Evolutionary conservation across 2,329 filamentous ascomycete species (phyloP).

Genomic region (Calycina herbarum): DNA sequence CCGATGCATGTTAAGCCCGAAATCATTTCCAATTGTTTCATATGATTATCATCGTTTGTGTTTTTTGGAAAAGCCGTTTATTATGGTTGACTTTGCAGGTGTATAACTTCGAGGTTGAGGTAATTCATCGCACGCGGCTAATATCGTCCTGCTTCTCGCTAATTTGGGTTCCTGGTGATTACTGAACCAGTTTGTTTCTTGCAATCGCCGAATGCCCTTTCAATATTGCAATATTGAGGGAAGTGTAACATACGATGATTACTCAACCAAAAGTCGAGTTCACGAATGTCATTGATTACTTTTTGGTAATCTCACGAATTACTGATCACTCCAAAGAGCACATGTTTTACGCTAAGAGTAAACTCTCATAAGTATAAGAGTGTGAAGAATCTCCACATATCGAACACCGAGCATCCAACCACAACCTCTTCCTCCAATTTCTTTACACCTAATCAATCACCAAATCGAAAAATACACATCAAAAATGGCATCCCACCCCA

Average conservation of each 20-base stretch:
- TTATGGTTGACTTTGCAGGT: too few relatives aligned
- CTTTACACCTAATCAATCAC: not conserved
- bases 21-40: too few relatives aligned
- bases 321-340: not conserved
- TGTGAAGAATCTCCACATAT: not conserved
- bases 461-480: not conserved
- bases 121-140: not conserved
- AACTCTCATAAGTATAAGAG: not conserved
- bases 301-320: not conserved
- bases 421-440: not conserved
- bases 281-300: not conserved
- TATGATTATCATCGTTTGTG: too few relatives aligned
- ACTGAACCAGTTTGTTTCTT: not conserved
- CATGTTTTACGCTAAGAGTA: not conserved
- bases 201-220: not conserved
- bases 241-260: not conserved
- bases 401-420: not conserved
- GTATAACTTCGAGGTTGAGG: not conserved
- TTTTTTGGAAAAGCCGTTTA: too few relatives aligned
- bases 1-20: too few relatives aligned
- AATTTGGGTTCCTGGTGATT: not conserved
- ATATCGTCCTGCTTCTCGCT: not conserved
- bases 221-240: too few relatives aligned
- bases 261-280: not conserved
- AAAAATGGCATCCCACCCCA: conserved; percentile 1